Base-by-base conservation (phyloP, 495 filamentous ascomycete genomes). In the Aspergillus olivimuriae region DNA sequence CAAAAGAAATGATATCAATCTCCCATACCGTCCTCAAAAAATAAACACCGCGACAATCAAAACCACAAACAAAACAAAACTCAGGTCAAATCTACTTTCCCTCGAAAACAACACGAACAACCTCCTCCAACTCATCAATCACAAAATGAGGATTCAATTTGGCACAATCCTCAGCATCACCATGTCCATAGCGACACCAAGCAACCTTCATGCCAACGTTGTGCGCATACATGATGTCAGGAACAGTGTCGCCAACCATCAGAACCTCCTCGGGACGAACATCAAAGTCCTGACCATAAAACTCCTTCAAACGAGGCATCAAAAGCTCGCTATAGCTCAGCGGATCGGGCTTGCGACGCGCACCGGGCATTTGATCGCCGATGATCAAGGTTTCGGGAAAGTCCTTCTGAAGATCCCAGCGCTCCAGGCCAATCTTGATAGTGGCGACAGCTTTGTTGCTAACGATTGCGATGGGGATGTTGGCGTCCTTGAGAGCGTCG, bases 171-270 rank as follows among this genome's bases (percentile, higher is more conserved):
- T 34, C 34, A 8, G 6, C 26, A 37, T 51, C 42, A 6, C 52
- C 53, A 31, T 59, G 52, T 3, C 56, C 56, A 48, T 48, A 59
- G 18, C 41, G 50, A 51, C 56, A 59, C 56, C 56, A 59, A 23
- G 43, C 50, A 3, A 41, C 44, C 35, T 40, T 51, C 14, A 42
- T 41, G 8, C 38, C 35, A 7, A 59, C 55, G 31, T 53, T 59
- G 5, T 31, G 26, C 15, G 56, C 56, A 20, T 56, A 59, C 26
- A 48, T 32, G 1, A 59, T n/a, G 39, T 59, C 56, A 9, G 56
- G 48, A 17, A 50, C 43, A 0, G 52, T 59, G 46, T 59, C 56
- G 20, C 56, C 52, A 7, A 59, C 46, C 15, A 59, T 47, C 8
- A 59, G 21, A 11, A 56, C 52, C 15, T 24, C 40, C 37, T 6